Evolutionary conservation across 345 rosid genomes (phyloP).

Genomic region (Arabidopsis suecica): DNA sequence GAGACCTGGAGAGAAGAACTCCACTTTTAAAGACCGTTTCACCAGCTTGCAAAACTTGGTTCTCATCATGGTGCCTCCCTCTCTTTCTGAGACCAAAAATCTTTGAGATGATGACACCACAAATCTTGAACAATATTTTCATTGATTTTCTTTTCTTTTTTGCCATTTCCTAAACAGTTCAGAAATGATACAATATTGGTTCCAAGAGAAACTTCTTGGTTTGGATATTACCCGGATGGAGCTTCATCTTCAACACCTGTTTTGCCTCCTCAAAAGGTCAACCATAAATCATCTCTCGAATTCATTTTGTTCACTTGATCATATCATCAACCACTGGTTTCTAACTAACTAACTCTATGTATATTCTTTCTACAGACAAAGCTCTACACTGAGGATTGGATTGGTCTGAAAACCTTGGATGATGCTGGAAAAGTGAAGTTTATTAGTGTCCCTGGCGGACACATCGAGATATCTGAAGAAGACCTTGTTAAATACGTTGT

Average conservation of each 20-base stretch:
- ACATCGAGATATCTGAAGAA: constrained; percentile 59
- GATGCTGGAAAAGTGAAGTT: constrained; percentile 68
- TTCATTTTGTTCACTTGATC: not conserved
- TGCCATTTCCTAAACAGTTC: constrained; percentile 51
- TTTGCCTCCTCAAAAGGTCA: constrained; percentile 60
- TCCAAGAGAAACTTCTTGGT: constrained; percentile 87
- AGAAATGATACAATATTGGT: constrained; percentile 65
- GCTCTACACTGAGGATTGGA: constrained; percentile 90
- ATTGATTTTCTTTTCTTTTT: not conserved
- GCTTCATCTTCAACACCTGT: constrained; percentile 63
- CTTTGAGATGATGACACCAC: not conserved
- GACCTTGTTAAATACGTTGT: constrained; percentile 61
- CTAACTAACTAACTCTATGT: not conserved
- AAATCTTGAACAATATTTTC: not conserved
- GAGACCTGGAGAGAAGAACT: constrained; percentile 61
- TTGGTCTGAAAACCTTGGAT: constrained; percentile 73
- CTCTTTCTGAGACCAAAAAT: constrained; percentile 7
- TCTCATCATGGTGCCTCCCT: constrained; percentile 69
- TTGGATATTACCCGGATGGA: constrained; percentile 85
- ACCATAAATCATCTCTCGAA: not conserved
- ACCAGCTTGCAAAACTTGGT: constrained; percentile 76
- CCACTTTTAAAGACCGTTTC: constrained; percentile 70
- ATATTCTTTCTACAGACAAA: constrained; percentile 58
- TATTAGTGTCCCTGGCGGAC: constrained; percentile 69
- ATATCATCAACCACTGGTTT: not conserved